phyloP scores from a whole-genome alignment of 495 filamentous ascomycete genomes.

The Aspergillus conjunctus region DNA sequence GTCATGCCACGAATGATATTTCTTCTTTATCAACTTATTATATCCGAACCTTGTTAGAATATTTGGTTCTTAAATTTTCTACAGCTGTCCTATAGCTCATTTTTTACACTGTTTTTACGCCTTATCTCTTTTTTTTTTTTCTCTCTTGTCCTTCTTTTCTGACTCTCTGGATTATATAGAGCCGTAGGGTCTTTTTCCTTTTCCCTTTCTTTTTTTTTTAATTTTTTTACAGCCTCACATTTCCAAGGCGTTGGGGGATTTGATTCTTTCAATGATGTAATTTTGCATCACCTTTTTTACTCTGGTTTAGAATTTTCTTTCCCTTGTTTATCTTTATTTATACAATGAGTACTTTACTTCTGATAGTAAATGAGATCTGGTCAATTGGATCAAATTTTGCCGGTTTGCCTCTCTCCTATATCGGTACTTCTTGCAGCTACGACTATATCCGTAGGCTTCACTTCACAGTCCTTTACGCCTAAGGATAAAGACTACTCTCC shows the following conservation, averaged over 20 bases:
- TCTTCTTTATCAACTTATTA: background rate
- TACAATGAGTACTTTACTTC: too few relatives aligned
- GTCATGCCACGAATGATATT: background rate
- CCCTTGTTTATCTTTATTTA: background rate
- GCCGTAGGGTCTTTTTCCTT: background rate
- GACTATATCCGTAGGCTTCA: too few relatives aligned
- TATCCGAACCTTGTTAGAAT: background rate
- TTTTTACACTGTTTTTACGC: too few relatives aligned
- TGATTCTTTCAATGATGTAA: background rate
- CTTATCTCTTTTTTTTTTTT: background rate
- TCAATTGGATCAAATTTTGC: too few relatives aligned
- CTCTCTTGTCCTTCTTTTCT: conserved; percentile 34
- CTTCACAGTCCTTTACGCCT: too few relatives aligned
- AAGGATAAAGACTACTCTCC: too few relatives aligned
- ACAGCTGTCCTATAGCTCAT: background rate
- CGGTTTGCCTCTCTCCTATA: too few relatives aligned
- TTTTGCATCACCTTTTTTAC: background rate
- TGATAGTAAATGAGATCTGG: too few relatives aligned
- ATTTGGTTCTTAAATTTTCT: background rate
- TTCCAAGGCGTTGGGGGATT: conserved; percentile 19
- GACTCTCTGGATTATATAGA: background rate
- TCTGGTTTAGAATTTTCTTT: background rate
- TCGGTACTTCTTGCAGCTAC: too few relatives aligned
- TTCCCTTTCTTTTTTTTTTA: conserved; percentile 24
- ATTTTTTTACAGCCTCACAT: conserved; percentile 6